These are phyloP conservation scores for Chlorella ohadii DNA, from an alignment of 139 green algal genomes.

Conservation along the genomic window DNA sequence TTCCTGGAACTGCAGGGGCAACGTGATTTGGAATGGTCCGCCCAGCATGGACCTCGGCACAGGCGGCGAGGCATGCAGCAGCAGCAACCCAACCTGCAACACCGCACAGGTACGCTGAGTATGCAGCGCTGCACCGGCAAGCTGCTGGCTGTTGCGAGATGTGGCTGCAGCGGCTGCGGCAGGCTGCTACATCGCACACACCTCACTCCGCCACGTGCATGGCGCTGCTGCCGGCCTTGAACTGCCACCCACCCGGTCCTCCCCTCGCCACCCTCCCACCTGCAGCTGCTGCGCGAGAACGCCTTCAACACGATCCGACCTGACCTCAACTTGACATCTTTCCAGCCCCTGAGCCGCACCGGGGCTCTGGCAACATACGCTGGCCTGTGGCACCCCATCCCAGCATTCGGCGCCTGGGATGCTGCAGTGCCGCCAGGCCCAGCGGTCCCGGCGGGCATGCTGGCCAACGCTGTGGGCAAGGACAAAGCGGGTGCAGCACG, in stretches of 20 bases:
- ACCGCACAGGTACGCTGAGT: neutral
- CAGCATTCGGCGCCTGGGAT: neutral
- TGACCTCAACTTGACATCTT: neutral
- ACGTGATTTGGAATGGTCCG: conserved; percentile 8
- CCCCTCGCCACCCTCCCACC: neutral
- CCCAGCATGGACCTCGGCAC: neutral
- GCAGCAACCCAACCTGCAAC: conserved; percentile 22
- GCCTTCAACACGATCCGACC: neutral
- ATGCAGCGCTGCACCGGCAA: neutral
- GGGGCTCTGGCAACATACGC: neutral
- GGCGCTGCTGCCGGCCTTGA: too few species aligned
- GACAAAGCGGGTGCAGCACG: conserved; percentile 7
- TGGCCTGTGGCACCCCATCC: neutral
- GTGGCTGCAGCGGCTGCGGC: too few species aligned
- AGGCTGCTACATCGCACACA: too few species aligned
- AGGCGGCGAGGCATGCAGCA: neutral
- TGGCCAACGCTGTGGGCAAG: conserved; percentile 1
- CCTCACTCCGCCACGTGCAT: too few species aligned
- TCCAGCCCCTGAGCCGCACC: neutral
- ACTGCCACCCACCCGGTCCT: neutral
- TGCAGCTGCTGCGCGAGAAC: conserved; percentile 2
- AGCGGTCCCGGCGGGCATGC: neutral
- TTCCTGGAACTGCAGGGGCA: conserved; percentile 8
- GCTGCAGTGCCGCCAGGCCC: neutral
- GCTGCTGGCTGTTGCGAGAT: too few species aligned